Evolutionary conservation across 371 early-diverging fungal species (phyloP).

Genomic region (Coemansia linderi): DNA sequence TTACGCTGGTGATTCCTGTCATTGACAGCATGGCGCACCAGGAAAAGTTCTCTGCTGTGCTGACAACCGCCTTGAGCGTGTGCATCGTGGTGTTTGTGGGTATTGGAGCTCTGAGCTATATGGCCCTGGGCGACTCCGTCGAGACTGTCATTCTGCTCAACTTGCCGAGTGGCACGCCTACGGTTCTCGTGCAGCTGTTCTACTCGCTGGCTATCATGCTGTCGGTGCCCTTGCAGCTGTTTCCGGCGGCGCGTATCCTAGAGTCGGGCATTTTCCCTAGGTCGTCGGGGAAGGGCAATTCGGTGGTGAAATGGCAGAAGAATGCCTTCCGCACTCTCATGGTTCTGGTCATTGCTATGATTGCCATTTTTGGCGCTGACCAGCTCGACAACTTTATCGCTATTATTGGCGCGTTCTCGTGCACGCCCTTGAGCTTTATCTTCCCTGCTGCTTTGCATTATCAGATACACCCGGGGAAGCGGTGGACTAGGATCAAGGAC

Average conservation of each 20-base stretch:
- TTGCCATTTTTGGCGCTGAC: conserved; percentile 77
- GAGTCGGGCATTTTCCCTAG: conserved; percentile 67
- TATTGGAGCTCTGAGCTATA: conserved; percentile 77
- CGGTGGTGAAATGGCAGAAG: conserved; percentile 80
- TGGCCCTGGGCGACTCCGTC: conserved; percentile 77
- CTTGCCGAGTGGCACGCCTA: conserved; percentile 64
- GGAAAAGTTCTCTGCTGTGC: conserved; percentile 70
- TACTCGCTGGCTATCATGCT: conserved; percentile 87
- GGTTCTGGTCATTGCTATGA: conserved; percentile 64
- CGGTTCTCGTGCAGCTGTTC: conserved; percentile 70
- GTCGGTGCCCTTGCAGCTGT: conserved; percentile 79
- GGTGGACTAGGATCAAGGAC: conserved; percentile 62
- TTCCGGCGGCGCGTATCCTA: conserved; percentile 84
- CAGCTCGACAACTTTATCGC: conserved; percentile 88
- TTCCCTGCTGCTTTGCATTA: conserved; percentile 77
- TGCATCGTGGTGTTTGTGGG: conserved; percentile 70
- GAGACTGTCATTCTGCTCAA: conserved; percentile 80
- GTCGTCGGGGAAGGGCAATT: conserved; percentile 53
- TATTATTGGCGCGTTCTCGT: conserved; percentile 87
- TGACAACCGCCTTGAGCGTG: conserved; percentile 67
- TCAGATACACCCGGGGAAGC: conserved; percentile 55
- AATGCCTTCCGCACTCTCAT: conserved; percentile 76
- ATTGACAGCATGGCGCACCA: conserved; percentile 83
- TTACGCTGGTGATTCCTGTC: conserved; percentile 86
- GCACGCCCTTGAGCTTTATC: conserved; percentile 69